Percentiles rank a stretch among this genome's conserved stretches.
These are phyloP conservation scores for Taphrina wiesneri DNA, from an alignment of 1,139 yeast genomes.

Conservation along the genomic window DNA sequence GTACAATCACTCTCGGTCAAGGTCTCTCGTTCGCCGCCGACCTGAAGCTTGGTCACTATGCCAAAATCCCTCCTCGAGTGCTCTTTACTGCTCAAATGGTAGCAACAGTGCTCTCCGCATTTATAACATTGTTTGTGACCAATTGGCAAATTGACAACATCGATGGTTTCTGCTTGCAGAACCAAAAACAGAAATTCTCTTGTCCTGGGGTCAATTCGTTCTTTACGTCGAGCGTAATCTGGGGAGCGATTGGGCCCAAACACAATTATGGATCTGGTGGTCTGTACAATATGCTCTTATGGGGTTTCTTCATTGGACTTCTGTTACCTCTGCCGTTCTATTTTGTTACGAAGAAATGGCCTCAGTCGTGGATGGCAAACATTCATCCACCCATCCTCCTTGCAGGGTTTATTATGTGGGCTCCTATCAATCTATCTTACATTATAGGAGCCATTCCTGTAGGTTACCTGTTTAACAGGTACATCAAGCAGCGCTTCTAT, in stretches of 20 bases:
- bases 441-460: constrained; percentile 53
- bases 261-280: constrained; percentile 47
- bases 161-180: constrained; percentile 43
- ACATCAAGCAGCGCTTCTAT: constrained; percentile 54
- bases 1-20: constrained; percentile 61
- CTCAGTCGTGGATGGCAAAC: constrained; percentile 41
- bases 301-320: constrained; percentile 58
- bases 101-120: constrained; percentile 42
- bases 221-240: constrained; percentile 54
- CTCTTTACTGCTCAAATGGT: constrained; percentile 57
- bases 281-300: constrained; percentile 39
- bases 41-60: constrained; percentile 64
- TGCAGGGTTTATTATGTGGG: constrained; percentile 55
- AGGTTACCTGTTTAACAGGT: constrained; percentile 56
- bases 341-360: constrained; percentile 40
- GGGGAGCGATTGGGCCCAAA: constrained; percentile 63
- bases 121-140: constrained; percentile 57
- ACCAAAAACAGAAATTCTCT: constrained; percentile 47
- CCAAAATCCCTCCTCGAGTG: constrained; percentile 62
- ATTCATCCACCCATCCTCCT: constrained; percentile 57
- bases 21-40: constrained; percentile 59
- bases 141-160: constrained; percentile 56
- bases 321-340: constrained; percentile 52
- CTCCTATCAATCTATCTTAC: constrained; percentile 59
- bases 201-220: constrained; percentile 48